A percentile compares a stretch with the other conserved stretches of the same genome.
phyloP scores from a whole-genome alignment of 176 grass and related monocot genomes.

The Juncus effusus region DNA sequence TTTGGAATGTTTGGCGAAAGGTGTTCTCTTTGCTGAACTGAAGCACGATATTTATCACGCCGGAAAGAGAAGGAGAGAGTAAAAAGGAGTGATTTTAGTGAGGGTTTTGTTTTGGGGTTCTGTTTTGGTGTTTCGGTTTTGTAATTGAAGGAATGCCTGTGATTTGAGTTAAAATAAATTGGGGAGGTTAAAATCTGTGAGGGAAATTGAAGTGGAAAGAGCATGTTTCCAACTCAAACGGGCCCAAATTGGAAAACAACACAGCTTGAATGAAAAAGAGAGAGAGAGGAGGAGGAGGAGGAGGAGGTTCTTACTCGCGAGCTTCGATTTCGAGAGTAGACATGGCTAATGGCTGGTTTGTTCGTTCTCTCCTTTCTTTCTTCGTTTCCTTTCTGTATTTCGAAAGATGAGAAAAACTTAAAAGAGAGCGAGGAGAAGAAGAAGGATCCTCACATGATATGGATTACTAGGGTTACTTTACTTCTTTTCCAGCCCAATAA shows the following conservation, averaged over 20 bases:
- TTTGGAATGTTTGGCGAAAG: no score
- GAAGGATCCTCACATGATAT: background rate
- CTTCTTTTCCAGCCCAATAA: constrained; percentile 3
- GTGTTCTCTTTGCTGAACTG: no score
- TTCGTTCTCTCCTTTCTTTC: constrained; percentile 14
- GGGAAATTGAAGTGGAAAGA: background rate
- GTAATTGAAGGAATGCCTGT: no score
- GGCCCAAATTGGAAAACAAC: background rate
- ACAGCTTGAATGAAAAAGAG: constrained; percentile 23
- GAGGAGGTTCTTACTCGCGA: constrained; percentile 58
- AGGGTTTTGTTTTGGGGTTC: no score
- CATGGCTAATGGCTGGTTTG: constrained; percentile 46
- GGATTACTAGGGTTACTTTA: constrained; percentile 13
- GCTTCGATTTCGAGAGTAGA: constrained; percentile 98
- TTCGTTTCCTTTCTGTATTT: background rate
- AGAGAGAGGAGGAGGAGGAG: background rate
- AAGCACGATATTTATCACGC: no score
- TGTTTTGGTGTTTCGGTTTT: no score
- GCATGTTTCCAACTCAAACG: no score
- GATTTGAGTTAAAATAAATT: no score
- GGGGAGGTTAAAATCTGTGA: no score
- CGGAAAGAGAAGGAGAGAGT: no score
- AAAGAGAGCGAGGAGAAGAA: background rate
- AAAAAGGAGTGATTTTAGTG: no score
- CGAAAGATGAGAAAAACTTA: constrained; percentile 30